Conservation (phyloP, 1,284 basidiomycete species). For the Ustilago shanxiensis region DNA sequence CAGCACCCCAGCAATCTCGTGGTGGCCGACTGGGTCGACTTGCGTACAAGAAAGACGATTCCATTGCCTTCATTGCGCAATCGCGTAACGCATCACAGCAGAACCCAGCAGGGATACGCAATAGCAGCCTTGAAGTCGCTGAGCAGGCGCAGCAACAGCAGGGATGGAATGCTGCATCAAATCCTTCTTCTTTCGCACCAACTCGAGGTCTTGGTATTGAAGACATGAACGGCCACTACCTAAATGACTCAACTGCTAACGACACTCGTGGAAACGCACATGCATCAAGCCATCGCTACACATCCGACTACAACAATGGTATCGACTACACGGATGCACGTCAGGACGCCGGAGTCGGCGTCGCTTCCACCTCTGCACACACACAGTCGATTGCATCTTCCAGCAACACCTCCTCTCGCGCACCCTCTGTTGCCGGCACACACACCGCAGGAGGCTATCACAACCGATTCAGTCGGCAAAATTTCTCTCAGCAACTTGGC, state of each 20-base stretch:
- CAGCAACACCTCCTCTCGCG: conserved; percentile 32
- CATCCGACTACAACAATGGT: neutral
- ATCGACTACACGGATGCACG: neutral
- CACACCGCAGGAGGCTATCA: conserved; percentile 30
- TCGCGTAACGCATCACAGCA: conserved; percentile 35
- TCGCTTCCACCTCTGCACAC: conserved; percentile 16
- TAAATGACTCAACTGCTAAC: neutral
- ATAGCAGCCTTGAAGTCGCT: conserved; percentile 8
- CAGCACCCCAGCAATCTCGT: conserved; percentile 18
- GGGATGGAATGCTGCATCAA: conserved; percentile 3
- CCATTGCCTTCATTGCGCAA: conserved; percentile 37
- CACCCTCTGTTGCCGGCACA: conserved; percentile 31
- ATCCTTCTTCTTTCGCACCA: conserved; percentile 3
- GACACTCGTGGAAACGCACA: neutral
- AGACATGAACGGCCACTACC: neutral
- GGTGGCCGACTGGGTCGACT: conserved; percentile 45
- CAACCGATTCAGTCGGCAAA: conserved; percentile 48
- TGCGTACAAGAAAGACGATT: conserved; percentile 54
- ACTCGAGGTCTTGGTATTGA: conserved; percentile 28
- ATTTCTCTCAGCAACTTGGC: conserved; percentile 9
- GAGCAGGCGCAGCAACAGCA: neutral
- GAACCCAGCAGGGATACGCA: conserved; percentile 5
- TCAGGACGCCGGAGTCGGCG: conserved; percentile 3
- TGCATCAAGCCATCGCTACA: conserved; percentile 1
- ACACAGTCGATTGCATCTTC: conserved; percentile 7